These are phyloP conservation scores for Solanum chmielewskii DNA, from an alignment of 257 asterid species.

Conservation along the genomic window DNA sequence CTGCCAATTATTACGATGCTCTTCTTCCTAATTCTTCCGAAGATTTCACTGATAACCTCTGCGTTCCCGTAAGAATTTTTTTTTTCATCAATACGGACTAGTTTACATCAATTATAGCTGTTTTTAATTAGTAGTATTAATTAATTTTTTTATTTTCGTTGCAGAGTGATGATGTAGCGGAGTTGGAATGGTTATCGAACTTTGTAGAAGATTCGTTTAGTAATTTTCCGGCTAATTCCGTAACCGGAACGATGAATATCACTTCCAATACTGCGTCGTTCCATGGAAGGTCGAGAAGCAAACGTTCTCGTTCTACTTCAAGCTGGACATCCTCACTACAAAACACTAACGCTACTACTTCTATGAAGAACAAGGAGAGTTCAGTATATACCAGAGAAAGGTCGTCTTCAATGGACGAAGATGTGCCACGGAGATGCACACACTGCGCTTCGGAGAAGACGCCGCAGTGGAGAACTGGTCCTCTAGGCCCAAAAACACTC, in stretches of 20 bases:
- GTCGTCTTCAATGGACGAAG: neutral
- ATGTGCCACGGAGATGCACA: constrained; percentile 48
- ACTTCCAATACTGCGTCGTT: constrained; percentile 5
- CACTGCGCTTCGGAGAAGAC: constrained; percentile 81
- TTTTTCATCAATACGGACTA: neutral
- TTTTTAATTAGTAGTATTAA: neutral
- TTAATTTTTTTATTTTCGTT: neutral
- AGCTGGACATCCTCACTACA: neutral
- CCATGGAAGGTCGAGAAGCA: constrained; percentile 30
- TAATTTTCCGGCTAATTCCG: constrained; percentile 30
- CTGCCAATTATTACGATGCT: neutral
- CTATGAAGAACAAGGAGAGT: constrained; percentile 2
- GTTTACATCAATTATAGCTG: neutral
- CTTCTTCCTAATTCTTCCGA: constrained; percentile 13
- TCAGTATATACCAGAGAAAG: constrained; percentile 5
- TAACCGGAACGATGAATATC: constrained; percentile 12
- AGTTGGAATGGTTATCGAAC: constrained; percentile 72
- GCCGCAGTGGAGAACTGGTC: constrained; percentile 87
- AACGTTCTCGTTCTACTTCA: constrained; percentile 33
- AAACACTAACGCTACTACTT: neutral
- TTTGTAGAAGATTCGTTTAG: constrained; percentile 57
- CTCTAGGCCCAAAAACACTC: constrained; percentile 67
- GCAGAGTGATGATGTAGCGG: constrained; percentile 55
- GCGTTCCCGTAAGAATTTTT: constrained; percentile 34
- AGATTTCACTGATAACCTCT: constrained; percentile 33